These are phyloP conservation scores for Quercus parvula DNA, from an alignment of 306 rosid genomes.

Conservation along the genomic window DNA sequence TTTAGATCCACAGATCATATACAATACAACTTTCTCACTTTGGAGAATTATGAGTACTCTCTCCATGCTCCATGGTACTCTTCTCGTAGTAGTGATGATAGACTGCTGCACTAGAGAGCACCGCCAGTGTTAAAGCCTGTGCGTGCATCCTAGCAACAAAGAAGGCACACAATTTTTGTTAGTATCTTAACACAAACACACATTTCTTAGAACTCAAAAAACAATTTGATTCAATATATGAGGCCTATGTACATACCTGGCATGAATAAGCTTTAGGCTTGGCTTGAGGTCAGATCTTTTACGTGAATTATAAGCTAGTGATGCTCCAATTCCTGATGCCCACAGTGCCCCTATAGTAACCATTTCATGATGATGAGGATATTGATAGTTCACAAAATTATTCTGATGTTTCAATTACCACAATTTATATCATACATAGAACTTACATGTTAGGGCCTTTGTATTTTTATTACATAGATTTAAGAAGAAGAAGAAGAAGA, in stretches of 20 bases:
- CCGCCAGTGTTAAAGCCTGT: conserved; percentile 78
- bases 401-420: no score
- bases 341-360: conserved; percentile 52
- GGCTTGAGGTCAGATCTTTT: conserved; percentile 60
- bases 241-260: conserved; percentile 37
- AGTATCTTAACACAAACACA: neutral
- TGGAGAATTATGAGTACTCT: conserved; percentile 6
- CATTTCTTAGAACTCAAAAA: no score
- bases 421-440: no score
- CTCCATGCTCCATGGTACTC: neutral
- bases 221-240: no score
- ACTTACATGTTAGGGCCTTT: no score
- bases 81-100: conserved; percentile 71
- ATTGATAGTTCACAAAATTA: neutral
- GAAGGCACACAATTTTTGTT: neutral
- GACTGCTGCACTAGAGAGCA: conserved; percentile 71
- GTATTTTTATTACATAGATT: no score
- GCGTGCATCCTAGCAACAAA: conserved; percentile 64
- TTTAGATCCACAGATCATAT: neutral
- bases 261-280: conserved; percentile 86
- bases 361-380: neutral
- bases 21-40: neutral
- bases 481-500: no score
- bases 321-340: conserved; percentile 79
- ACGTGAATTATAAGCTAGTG: conserved; percentile 47